A percentile compares a stretch with the other conserved stretches of the same genome.
Evolutionary conservation across 148 eudicot species (phyloP).

Genomic region (Spergularia marina): DNA sequence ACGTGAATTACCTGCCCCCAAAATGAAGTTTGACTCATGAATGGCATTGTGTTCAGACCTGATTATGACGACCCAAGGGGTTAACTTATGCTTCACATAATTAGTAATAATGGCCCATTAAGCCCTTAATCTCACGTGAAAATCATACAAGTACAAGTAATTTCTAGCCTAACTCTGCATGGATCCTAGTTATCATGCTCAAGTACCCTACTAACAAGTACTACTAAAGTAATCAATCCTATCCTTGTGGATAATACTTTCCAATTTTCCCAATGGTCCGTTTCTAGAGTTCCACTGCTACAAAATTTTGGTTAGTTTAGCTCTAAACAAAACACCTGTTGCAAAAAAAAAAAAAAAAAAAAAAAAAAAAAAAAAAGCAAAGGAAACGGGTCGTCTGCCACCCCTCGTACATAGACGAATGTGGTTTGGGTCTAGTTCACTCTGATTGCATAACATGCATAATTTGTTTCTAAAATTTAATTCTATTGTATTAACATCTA

Average conservation of each 20-base stretch:
- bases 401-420: too few relatives aligned
- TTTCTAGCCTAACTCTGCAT: slow-evolving; percentile 21
- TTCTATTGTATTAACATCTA: too few relatives aligned
- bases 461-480: too few relatives aligned
- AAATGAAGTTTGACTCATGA: slow-evolving; percentile 30
- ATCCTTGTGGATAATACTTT: neutral
- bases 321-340: too few relatives aligned
- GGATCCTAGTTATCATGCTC: slow-evolving; percentile 7
- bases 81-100: slow-evolving; percentile 5
- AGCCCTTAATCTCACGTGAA: slow-evolving; percentile 23
- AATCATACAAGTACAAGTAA: slow-evolving; percentile 8
- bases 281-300: neutral
- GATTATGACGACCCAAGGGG: slow-evolving; percentile 24
- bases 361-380: too few relatives aligned
- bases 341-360: too few relatives aligned
- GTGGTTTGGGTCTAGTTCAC: too few relatives aligned
- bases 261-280: too few relatives aligned
- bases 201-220: neutral
- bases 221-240: too few relatives aligned
- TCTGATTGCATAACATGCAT: too few relatives aligned
- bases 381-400: too few relatives aligned
- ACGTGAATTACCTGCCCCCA: slow-evolving; percentile 9
- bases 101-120: neutral
- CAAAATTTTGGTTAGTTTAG: too few relatives aligned
- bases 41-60: slow-evolving; percentile 33